Conservation (phyloP, 805 yeast species). For the Metschnikowia noctiluminum region DNA sequence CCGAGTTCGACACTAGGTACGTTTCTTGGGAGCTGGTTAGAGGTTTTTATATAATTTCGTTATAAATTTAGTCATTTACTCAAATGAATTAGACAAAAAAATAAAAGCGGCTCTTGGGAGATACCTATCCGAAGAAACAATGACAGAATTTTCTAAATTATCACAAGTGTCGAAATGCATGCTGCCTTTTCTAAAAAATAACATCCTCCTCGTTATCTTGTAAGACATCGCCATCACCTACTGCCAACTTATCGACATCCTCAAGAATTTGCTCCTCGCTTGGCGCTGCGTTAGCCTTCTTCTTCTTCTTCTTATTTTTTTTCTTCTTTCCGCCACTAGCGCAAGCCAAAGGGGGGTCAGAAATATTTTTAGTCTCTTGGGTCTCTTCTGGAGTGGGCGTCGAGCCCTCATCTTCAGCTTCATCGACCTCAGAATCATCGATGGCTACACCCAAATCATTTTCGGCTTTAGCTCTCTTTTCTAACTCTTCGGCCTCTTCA, state of each 20-base stretch:
- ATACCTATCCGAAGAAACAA: too few relatives aligned
- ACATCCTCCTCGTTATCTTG: slow-evolving; percentile 46
- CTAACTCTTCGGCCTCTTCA: slow-evolving; percentile 50
- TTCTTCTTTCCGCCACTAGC: slow-evolving; percentile 12
- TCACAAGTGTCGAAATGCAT: not conserved
- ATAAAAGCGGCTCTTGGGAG: too few relatives aligned
- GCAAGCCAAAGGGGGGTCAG: slow-evolving; percentile 1
- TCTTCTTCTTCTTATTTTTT: slow-evolving; percentile 17
- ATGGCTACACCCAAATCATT: slow-evolving; percentile 21
- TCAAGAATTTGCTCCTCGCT: slow-evolving; percentile 22
- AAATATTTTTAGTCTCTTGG: not conserved
- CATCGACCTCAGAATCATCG: slow-evolving; percentile 10
- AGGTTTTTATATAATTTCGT: too few relatives aligned
- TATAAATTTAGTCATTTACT: too few relatives aligned
- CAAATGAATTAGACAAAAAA: too few relatives aligned
- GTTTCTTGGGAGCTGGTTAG: too few relatives aligned
- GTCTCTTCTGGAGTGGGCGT: slow-evolving; percentile 5
- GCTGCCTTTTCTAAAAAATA: slow-evolving; percentile 25
- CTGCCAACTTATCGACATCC: slow-evolving; percentile 28
- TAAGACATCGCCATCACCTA: slow-evolving; percentile 27
- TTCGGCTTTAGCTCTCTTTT: slow-evolving; percentile 17
- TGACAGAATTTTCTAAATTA: too few relatives aligned
- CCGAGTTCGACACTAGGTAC: too few relatives aligned
- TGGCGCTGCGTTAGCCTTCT: slow-evolving; percentile 9
- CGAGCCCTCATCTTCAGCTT: slow-evolving; percentile 18